Evolutionary conservation across 305 asterid genomes (phyloP).

Genomic region (Fraxinus ornus): DNA sequence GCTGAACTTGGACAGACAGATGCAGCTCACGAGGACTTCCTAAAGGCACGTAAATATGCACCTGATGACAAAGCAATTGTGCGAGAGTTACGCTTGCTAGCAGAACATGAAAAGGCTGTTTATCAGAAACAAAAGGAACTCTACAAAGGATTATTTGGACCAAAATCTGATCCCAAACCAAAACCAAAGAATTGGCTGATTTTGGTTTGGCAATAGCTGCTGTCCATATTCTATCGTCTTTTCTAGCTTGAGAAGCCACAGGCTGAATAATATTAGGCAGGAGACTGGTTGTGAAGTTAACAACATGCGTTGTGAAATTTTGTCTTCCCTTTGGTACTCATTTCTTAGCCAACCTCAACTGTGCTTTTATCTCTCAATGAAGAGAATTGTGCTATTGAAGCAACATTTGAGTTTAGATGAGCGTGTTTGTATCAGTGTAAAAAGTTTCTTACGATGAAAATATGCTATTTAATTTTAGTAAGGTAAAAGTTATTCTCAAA

Average conservation of each 20-base stretch:
- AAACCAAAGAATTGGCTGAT: conserved; percentile 45
- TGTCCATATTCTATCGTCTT: conserved; percentile 53
- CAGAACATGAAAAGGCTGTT: conserved; percentile 82
- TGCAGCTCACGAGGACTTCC: conserved; percentile 91
- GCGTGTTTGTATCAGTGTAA: background rate
- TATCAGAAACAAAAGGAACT: conserved; percentile 93
- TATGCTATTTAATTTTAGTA: background rate
- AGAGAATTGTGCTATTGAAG: background rate
- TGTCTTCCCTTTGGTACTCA: background rate
- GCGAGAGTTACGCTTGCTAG: conserved; percentile 63
- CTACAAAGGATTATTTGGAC: conserved; percentile 80
- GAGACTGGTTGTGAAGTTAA: background rate
- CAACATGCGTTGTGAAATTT: background rate
- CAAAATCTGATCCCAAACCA: conserved; percentile 66
- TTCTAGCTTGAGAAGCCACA: conserved; percentile 52
- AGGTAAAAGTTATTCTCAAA: background rate
- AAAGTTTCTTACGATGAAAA: background rate
- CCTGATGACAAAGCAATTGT: conserved; percentile 86
- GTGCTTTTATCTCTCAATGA: background rate
- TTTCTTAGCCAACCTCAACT: background rate
- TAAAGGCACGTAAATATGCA: conserved; percentile 74
- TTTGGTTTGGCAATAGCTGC: conserved; percentile 68
- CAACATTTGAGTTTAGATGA: background rate
- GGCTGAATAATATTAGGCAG: conserved; percentile 42
- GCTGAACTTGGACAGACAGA: conserved; percentile 95